Evolutionary conservation across 2,329 filamentous ascomycete species (phyloP).

Genomic region (Sarocladium brachiariae): DNA sequence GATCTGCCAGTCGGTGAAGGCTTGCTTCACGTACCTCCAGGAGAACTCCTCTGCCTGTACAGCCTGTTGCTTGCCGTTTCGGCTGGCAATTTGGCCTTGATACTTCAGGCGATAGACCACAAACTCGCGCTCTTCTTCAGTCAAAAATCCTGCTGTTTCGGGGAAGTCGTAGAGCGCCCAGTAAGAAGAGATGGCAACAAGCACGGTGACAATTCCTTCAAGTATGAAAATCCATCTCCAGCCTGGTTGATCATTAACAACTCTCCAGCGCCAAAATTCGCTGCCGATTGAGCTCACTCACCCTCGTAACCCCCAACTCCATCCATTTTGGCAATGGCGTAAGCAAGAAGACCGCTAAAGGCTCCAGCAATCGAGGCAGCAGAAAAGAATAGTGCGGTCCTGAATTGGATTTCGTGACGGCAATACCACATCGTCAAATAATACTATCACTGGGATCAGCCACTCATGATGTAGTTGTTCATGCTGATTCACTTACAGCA

Average conservation of each 20-base stretch:
- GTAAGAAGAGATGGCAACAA: constrained; percentile 60
- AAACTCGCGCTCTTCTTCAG: constrained; percentile 61
- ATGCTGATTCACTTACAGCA: constrained; percentile 25
- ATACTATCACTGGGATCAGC: constrained; percentile 25
- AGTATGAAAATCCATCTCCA: constrained; percentile 65
- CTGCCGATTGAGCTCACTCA: too few relatives aligned
- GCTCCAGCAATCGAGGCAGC: constrained; percentile 74
- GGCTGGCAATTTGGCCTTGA: constrained; percentile 40
- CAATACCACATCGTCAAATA: constrained; percentile 55
- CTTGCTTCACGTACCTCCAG: constrained; percentile 66
- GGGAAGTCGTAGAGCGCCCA: constrained; percentile 77
- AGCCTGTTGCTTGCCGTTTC: constrained; percentile 21
- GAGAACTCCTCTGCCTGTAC: constrained; percentile 70
- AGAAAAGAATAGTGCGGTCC: constrained; percentile 71
- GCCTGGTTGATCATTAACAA: constrained; percentile 27
- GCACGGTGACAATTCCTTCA: constrained; percentile 61
- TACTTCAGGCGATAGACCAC: constrained; percentile 64
- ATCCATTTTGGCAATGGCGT: constrained; percentile 63
- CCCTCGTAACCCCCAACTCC: constrained; percentile 20
- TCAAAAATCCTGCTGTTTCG: constrained; percentile 68
- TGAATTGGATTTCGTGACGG: constrained; percentile 46
- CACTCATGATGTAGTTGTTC: neutral
- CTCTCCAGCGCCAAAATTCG: too few relatives aligned
- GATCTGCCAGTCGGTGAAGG: constrained; percentile 77
- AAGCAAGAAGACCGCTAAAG: constrained; percentile 66